phyloP scores from a whole-genome alignment of 2,329 filamentous ascomycete genomes.

The Sodiomyces alkalinus region DNA sequence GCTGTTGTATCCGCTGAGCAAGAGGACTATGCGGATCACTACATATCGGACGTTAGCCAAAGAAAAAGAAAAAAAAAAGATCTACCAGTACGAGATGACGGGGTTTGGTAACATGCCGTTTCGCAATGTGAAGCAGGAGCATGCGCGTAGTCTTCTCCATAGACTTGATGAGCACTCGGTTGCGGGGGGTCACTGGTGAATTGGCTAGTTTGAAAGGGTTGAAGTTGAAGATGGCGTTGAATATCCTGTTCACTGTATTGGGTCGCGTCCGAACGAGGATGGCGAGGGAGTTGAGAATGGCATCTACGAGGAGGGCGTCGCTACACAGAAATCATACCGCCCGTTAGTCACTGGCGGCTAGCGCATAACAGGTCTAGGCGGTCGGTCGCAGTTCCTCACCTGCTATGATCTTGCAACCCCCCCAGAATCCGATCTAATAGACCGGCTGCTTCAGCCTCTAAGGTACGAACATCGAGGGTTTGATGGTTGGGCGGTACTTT shows the following conservation, averaged over 20 bases:
- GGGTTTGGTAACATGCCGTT: too few relatives aligned
- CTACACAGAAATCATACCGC: too few relatives aligned
- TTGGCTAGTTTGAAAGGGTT: conserved; percentile 75
- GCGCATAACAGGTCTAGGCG: too few relatives aligned
- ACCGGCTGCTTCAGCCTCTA: conserved; percentile 88
- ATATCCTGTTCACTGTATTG: conserved; percentile 67
- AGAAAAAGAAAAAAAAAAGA: too few relatives aligned
- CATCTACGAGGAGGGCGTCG: conserved; percentile 77
- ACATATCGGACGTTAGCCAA: conserved; percentile 11
- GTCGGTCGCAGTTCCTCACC: conserved; percentile 37
- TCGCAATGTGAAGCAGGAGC: conserved; percentile 68
- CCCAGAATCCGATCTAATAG: conserved; percentile 77
- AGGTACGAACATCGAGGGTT: conserved; percentile 59
- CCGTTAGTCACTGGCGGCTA: too few relatives aligned
- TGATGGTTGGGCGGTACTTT: conserved; percentile 75
- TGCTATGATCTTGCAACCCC: conserved; percentile 73
- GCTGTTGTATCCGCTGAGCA: conserved; percentile 66
- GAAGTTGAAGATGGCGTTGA: conserved; percentile 77
- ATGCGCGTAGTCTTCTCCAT: conserved; percentile 89
- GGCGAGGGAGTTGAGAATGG: conserved; percentile 78
- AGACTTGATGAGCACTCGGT: conserved; percentile 72
- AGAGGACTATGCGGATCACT: conserved; percentile 72
- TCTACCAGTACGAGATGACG: too few relatives aligned
- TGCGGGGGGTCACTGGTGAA: conserved; percentile 60
- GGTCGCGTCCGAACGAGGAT: conserved; percentile 71